Evolutionary conservation across 1,284 basidiomycete genomes (phyloP).

Genomic region (Leucoagaricus sp.): DNA sequence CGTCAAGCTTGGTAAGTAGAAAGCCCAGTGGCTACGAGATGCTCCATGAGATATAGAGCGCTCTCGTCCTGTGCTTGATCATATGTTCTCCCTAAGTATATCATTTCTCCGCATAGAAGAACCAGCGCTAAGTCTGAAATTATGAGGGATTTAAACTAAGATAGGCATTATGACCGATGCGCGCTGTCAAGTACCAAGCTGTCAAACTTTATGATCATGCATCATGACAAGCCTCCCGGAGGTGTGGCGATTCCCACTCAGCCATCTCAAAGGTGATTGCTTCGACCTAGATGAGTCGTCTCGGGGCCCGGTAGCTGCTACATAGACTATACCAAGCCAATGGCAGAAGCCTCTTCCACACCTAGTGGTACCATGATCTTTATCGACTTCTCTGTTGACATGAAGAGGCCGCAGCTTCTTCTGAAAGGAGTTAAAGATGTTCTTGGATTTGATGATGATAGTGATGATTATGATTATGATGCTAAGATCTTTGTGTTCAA

Average conservation of each 20-base stretch:
- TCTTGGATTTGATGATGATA: too few relatives aligned
- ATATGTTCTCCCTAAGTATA: background rate
- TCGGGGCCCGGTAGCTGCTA: background rate
- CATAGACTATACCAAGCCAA: slow-evolving; percentile 2
- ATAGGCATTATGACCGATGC: background rate
- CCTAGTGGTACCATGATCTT: background rate
- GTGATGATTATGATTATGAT: too few relatives aligned
- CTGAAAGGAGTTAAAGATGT: too few relatives aligned
- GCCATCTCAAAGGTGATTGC: too few relatives aligned
- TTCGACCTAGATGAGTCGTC: too few relatives aligned
- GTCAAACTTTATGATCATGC: too few relatives aligned
- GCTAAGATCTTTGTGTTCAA: too few relatives aligned
- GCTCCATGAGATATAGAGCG: too few relatives aligned
- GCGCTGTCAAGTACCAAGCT: background rate
- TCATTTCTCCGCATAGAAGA: background rate
- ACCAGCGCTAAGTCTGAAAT: background rate
- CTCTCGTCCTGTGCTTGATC: background rate
- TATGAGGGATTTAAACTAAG: background rate
- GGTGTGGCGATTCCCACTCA: too few relatives aligned
- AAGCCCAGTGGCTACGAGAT: too few relatives aligned
- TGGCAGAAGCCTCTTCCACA: background rate
- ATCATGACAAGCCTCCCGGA: too few relatives aligned
- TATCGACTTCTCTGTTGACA: background rate
- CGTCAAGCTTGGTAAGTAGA: too few relatives aligned
- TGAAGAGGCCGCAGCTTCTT: background rate